phyloP scores from a whole-genome alignment of 148 eudicot species.

The Vaccinium vitisidaea region DNA sequence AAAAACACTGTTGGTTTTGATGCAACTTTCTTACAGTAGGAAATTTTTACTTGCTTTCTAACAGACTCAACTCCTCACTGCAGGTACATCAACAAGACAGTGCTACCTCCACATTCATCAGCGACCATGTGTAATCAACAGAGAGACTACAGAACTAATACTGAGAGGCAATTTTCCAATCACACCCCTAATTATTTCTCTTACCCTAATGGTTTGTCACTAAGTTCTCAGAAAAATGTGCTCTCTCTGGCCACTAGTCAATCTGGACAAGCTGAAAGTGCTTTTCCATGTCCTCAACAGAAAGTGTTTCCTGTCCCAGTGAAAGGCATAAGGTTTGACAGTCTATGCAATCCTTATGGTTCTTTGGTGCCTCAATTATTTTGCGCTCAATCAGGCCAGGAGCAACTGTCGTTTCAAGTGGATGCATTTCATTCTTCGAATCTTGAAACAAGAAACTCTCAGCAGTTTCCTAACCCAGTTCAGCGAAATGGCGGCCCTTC shows the following conservation, averaged over 20 bases:
- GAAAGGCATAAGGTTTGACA: conserved; percentile 41
- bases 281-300: conserved; percentile 32
- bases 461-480: conserved; percentile 22
- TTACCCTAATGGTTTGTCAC: conserved; percentile 26
- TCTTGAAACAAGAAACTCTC: conserved; percentile 21
- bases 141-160: conserved; percentile 28
- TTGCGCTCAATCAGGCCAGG: conserved; percentile 38
- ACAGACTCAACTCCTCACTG: conserved; percentile 8
- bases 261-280: conserved; percentile 34
- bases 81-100: conserved; percentile 61
- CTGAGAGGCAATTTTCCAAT: conserved; percentile 33
- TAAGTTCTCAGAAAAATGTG: conserved; percentile 28
- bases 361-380: conserved; percentile 32
- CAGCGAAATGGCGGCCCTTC: conserved; percentile 36
- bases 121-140: conserved; percentile 36
- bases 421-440: conserved; percentile 24
- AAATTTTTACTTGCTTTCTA: conserved; percentile 15
- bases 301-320: conserved; percentile 43
- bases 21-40: background rate
- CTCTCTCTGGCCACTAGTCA: conserved; percentile 25
- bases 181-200: conserved; percentile 33
- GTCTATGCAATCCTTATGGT: conserved; percentile 23
- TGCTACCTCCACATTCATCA: conserved; percentile 33
- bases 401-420: conserved; percentile 24
- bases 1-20: background rate